Evolutionary conservation across 2,329 filamentous ascomycete species (phyloP), one percentile per base, ranked within the genome.

Genomic region (Calonectria pseudoreteaudii): DNA sequence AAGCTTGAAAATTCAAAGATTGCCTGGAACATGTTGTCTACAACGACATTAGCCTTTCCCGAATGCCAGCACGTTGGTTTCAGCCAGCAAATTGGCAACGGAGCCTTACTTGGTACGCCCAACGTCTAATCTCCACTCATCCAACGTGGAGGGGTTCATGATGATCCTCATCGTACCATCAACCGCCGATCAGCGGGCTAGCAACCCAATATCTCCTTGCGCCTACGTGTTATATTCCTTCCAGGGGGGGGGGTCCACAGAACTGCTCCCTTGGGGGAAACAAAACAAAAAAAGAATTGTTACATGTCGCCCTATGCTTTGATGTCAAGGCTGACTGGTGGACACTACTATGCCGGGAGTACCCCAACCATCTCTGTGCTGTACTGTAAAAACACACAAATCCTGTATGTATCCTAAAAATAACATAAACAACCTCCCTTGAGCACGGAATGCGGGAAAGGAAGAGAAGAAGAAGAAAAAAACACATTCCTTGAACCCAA

Each of bases 111-210:
- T 62, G 56, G n/a, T 62, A 16, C 36, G 56, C 34, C 26, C 56
- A 62, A 62, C 56, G 56, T 62, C 38, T 44, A 62, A 41, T 62
- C 56, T 62, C 56, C 56, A 41, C 56, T 62, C 23, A 10, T 41
- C 26, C 56, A 62, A 62, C 56, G 56, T 26, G 36, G 56, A 38
- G 34, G 56, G 28, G 52, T 34, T 31, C 9, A 30, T 62, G 56
- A 62, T 62, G 56, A 62, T 62, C 56, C 34, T 62, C 56, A 62
- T 62, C 36, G 56, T 36, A n/a, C 56, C 34, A 62, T 30, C 56
- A 28, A 44, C 56, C 56, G 56, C 56, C 34, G 56, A 62, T 62
- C 56, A 62, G 36, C 23, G n/a, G 9, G 18, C 56, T 62, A 62
- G 16, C 31, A 62, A 41, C n/a, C n/a, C 28, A 62, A 62, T n/a